phyloP scores from a whole-genome alignment of 2,329 filamentous ascomycete species.

The Parasarocladium wereldwijsianum region DNA sequence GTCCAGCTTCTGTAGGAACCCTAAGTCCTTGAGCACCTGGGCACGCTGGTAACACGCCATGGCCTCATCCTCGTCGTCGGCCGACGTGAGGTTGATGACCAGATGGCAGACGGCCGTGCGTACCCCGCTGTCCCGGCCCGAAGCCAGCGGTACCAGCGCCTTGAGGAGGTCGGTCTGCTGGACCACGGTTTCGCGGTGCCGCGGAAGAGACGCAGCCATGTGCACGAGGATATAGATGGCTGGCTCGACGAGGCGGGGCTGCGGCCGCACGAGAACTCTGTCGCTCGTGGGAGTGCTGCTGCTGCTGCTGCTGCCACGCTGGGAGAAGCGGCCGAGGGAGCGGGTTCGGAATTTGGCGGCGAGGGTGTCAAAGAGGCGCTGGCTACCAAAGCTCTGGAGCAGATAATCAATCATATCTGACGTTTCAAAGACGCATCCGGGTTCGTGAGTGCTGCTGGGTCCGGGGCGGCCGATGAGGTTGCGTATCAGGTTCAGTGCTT shows the following conservation, averaged over 20 bases:
- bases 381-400: slow-evolving; percentile 59
- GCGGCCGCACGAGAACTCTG: slow-evolving; percentile 38
- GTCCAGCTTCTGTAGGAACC: slow-evolving; percentile 53
- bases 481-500: slow-evolving; percentile 76
- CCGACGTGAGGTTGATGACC: slow-evolving; percentile 72
- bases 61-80: slow-evolving; percentile 58
- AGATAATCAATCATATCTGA: slow-evolving; percentile 74
- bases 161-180: slow-evolving; percentile 63
- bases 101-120: slow-evolving; percentile 70
- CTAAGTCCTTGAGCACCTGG: slow-evolving; percentile 52
- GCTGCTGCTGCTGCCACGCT: slow-evolving; percentile 20
- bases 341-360: slow-evolving; percentile 59
- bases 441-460: slow-evolving; percentile 4
- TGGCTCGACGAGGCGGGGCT: slow-evolving; percentile 57
- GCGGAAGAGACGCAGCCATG: slow-evolving; percentile 67
- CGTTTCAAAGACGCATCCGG: slow-evolving; percentile 31
- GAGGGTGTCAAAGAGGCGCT: slow-evolving; percentile 68
- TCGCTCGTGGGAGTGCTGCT: slow-evolving; percentile 19
- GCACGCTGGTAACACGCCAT: slow-evolving; percentile 51
- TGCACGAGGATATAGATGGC: slow-evolving; percentile 77
- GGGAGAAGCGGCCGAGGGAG: slow-evolving; percentile 36
- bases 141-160: slow-evolving; percentile 58
- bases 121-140: slow-evolving; percentile 57
- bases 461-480: slow-evolving; percentile 62
- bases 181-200: slow-evolving; percentile 65